Percentiles rank a stretch among this genome's conserved stretches.
phyloP scores from a whole-genome alignment of 306 rosid genomes.

The Prunus armeniaca region DNA sequence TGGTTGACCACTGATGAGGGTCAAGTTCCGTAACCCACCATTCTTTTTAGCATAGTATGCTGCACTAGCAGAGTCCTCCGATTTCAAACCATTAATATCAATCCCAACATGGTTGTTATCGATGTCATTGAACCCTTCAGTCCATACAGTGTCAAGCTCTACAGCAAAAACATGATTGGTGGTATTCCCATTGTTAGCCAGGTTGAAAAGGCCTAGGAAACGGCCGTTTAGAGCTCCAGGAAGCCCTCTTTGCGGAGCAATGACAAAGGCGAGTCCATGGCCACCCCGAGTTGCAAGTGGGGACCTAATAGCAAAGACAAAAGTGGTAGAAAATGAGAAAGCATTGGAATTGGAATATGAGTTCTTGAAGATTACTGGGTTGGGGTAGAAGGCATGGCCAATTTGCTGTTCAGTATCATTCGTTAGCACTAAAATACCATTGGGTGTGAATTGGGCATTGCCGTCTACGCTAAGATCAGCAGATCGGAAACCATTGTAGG shows the following conservation, averaged over 20 bases:
- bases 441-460: not conserved
- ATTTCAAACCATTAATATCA: slow-evolving; percentile 14
- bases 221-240: not conserved
- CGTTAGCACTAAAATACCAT: slow-evolving; percentile 11
- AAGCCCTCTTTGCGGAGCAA: slow-evolving; percentile 11
- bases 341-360: not conserved
- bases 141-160: slow-evolving; percentile 3
- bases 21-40: not conserved
- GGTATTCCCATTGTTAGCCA: not conserved
- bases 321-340: slow-evolving; percentile 20
- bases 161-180: slow-evolving; percentile 23
- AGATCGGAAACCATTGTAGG: not conserved
- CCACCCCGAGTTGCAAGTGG: not conserved
- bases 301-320: slow-evolving; percentile 4
- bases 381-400: slow-evolving; percentile 20
- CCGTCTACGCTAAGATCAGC: not conserved
- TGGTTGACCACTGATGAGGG: not conserved
- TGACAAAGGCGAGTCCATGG: slow-evolving; percentile 19
- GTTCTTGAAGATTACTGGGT: slow-evolving; percentile 9
- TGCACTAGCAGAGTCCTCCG: not conserved
- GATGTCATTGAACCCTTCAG: not conserved
- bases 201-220: slow-evolving; percentile 20
- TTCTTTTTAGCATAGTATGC: not conserved
- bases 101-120: slow-evolving; percentile 26
- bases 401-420: not conserved